Evolutionary conservation across 345 rosid species (phyloP).

Genomic region (Balakata baccata): DNA sequence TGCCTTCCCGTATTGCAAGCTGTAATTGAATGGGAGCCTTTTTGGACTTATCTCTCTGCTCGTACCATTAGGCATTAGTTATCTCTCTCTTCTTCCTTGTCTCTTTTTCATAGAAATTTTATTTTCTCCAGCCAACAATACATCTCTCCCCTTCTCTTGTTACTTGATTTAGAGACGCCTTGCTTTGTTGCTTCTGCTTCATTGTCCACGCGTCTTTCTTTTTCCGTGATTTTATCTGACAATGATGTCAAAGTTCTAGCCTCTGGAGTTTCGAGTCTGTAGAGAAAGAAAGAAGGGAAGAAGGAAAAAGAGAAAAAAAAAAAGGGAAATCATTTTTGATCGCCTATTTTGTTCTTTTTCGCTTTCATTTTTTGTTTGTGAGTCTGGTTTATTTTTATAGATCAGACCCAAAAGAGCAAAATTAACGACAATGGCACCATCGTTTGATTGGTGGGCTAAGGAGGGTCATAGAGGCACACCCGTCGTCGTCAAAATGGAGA

Average conservation of each 20-base stretch:
- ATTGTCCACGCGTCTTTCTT: constrained; percentile 41
- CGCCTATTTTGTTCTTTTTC: too few species aligned
- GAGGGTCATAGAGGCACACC: constrained; percentile 80
- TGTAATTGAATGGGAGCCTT: constrained; percentile 39
- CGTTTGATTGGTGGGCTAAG: constrained; percentile 80
- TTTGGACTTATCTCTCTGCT: background rate
- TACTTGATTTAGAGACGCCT: constrained; percentile 34
- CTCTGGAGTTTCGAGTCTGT: constrained; percentile 1
- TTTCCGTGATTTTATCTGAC: constrained; percentile 19
- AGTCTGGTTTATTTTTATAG: constrained; percentile 2
- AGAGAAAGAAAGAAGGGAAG: too few species aligned
- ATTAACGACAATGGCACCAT: constrained; percentile 55
- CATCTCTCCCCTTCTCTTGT: constrained; percentile 16
- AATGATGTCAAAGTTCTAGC: constrained; percentile 45
- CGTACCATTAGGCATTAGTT: too few species aligned
- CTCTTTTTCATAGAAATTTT: background rate
- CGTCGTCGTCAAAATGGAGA: constrained; percentile 96
- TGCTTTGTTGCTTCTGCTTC: constrained; percentile 19
- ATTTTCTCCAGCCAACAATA: too few species aligned
- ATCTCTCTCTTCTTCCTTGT: background rate
- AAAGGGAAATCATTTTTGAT: background rate
- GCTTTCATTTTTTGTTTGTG: background rate
- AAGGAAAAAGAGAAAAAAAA: too few species aligned
- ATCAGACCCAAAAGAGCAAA: constrained; percentile 4
- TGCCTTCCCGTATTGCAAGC: constrained; percentile 33